Conservation (phyloP, 2,329 filamentous ascomycete species). For the Neopestalotiopsis clavispora region DNA sequence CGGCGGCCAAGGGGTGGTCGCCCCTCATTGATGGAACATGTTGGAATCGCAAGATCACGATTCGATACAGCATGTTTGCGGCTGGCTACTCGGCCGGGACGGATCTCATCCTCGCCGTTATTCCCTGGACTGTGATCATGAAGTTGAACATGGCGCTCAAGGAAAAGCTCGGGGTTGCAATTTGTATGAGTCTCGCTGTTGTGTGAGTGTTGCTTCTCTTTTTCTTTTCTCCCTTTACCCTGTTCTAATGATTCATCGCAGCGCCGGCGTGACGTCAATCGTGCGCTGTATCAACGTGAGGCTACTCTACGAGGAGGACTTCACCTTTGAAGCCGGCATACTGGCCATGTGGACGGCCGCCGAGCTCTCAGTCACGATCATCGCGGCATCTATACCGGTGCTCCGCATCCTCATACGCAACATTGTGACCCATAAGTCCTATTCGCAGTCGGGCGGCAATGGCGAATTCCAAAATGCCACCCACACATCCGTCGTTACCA, state of each 20-base stretch:
- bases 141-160: slow-evolving; percentile 15
- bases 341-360: slow-evolving; percentile 14
- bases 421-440: slow-evolving; percentile 13
- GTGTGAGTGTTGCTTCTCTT: background rate
- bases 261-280: slow-evolving; percentile 12
- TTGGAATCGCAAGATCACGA: slow-evolving; percentile 10
- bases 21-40: background rate
- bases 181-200: slow-evolving; percentile 14
- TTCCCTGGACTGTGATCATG: slow-evolving; percentile 16
- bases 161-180: slow-evolving; percentile 12
- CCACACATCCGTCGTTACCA: slow-evolving; percentile 8
- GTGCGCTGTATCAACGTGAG: slow-evolving; percentile 13
- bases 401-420: slow-evolving; percentile 15
- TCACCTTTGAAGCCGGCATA: slow-evolving; percentile 6
- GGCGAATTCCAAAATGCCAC: slow-evolving; percentile 3
- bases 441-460: slow-evolving; percentile 10
- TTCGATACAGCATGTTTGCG: slow-evolving; percentile 1
- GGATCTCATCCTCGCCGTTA: slow-evolving; percentile 10
- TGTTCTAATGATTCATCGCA: background rate
- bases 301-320: slow-evolving; percentile 15
- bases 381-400: slow-evolving; percentile 15
- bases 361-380: slow-evolving; percentile 11
- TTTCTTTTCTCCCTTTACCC: background rate
- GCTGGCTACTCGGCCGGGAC: slow-evolving; percentile 9
- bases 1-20: slow-evolving; percentile 8